Evolutionary conservation across 2,329 filamentous ascomycete genomes (phyloP), one percentile per base, ranked within the genome.

Genomic region (Pseudogymnoascus sp.): DNA sequence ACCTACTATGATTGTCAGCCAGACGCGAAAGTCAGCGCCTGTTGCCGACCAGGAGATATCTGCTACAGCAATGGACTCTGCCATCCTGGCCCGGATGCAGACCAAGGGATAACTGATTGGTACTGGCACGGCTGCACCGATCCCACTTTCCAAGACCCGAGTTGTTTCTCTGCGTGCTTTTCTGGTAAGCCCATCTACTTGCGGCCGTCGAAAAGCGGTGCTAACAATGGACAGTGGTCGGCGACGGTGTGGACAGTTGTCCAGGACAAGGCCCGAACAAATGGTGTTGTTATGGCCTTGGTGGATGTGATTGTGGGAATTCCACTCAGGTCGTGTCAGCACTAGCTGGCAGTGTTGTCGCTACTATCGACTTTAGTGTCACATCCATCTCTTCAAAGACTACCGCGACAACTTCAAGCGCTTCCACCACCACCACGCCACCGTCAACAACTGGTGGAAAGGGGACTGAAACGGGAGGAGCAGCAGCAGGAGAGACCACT

Each of bases 31-130:
- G 47, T 54, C n/a, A 54, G 47, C n/a, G 47, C 47, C 25, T 54
- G 47, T 11, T 54, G 47, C n/a, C 25, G 47, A 54, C 25, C 47
- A 18, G 47, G 47, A 16, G 25, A 54, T 18, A 54, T 54, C n/a
- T 54, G 47, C 12, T 54, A 54, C 9, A 54, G 25, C 28, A 54
- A 54, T 54, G 47, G 47, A 16, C 47, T 54, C 16, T 54, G 47
- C 25, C 25, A 33, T 33, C 47, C 47, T 33, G 47, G 47, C n/a
- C 47, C 47, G 2, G 28, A 33, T 12, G 8, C 4, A 33, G n/a
- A 54, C 6, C 25, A 54, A 18, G 47, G 47, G n/a, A 33, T 54
- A 54, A 54, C 47, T 54, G 8, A 8, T 54, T 54, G 47, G 47
- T 54, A 33, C 47, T 54, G 25, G 47, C 28, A 33, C 28, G 47